These are phyloP conservation scores for Cardamine chenopodiifolia DNA, from an alignment of 345 rosid species.

Conservation along the genomic window DNA sequence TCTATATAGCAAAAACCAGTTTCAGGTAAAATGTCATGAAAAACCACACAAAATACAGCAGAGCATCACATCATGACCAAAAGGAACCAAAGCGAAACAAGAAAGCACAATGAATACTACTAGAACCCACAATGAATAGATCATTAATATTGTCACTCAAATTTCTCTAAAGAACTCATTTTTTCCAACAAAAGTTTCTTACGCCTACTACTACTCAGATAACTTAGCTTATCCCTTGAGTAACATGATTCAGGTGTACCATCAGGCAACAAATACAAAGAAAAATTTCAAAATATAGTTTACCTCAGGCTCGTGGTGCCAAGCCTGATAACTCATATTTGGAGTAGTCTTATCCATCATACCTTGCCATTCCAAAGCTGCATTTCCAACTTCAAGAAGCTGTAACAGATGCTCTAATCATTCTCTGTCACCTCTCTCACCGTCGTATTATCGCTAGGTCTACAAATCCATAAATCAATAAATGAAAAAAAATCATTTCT, in stretches of 20 bases:
- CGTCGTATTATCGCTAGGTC: conserved; percentile 23
- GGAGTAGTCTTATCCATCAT: conserved; percentile 85
- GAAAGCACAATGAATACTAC: background rate
- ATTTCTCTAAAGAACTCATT: background rate
- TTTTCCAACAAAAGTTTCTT: background rate
- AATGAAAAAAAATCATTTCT: background rate
- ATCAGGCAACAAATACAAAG: background rate
- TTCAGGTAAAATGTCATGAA: background rate
- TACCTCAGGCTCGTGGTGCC: conserved; percentile 97
- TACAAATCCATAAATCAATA: conserved; percentile 29
- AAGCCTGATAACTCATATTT: conserved; percentile 83
- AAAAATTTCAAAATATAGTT: conserved; percentile 5
- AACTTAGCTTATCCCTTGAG: background rate
- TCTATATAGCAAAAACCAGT: background rate
- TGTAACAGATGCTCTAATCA: conserved; percentile 82
- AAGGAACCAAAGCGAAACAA: background rate
- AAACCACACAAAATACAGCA: background rate
- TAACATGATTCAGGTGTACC: background rate
- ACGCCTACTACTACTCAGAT: background rate
- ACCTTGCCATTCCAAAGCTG: conserved; percentile 76
- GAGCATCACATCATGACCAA: background rate
- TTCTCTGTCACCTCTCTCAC: conserved; percentile 66
- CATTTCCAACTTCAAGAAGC: conserved; percentile 70
- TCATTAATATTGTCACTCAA: background rate
- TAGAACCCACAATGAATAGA: background rate